A percentile compares a stretch with the other conserved stretches of the same genome.
phyloP scores from a whole-genome alignment of 2,329 filamentous ascomycete species.

The Eurotiales sp. region DNA sequence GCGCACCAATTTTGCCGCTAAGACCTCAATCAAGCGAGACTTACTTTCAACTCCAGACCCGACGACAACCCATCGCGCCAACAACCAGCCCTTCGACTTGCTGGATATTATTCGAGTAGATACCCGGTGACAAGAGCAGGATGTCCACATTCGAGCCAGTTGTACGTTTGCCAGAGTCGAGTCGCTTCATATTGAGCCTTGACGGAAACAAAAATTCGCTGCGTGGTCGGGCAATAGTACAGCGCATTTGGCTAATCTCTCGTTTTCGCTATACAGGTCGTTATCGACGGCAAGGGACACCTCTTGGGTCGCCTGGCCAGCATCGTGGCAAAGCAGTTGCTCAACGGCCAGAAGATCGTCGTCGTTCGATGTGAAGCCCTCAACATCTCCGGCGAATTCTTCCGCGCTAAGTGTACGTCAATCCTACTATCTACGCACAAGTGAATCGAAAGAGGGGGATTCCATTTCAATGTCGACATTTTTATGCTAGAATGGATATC shows the following conservation, averaged over 20 bases:
- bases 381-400: slow-evolving; percentile 99
- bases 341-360: slow-evolving; percentile 99
- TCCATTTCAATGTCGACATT: slow-evolving; percentile 13
- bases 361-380: slow-evolving; percentile 97
- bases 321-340: slow-evolving; percentile 98
- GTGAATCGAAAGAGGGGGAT: too few species aligned
- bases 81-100: slow-evolving; percentile 37
- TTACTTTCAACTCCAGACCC: slow-evolving; percentile 27
- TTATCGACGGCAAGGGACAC: slow-evolving; percentile 99
- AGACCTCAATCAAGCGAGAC: slow-evolving; percentile 42
- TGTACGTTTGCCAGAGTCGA: slow-evolving; percentile 56
- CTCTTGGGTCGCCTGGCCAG: slow-evolving; percentile 97
- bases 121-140: slow-evolving; percentile 45
- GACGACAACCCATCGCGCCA: slow-evolving; percentile 44
- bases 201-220: too few species aligned
- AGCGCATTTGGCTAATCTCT: slow-evolving; percentile 35
- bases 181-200: too few species aligned
- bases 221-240: not conserved
- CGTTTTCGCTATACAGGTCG: slow-evolving; percentile 61
- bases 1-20: slow-evolving; percentile 17
- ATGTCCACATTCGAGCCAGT: slow-evolving; percentile 66
- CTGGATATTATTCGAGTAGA: slow-evolving; percentile 38
- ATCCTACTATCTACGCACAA: slow-evolving; percentile 17
- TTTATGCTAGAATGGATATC: too few species aligned
- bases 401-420: slow-evolving; percentile 98